Evolutionary conservation across 306 rosid species (phyloP).

Genomic region (Argentina anserina): DNA sequence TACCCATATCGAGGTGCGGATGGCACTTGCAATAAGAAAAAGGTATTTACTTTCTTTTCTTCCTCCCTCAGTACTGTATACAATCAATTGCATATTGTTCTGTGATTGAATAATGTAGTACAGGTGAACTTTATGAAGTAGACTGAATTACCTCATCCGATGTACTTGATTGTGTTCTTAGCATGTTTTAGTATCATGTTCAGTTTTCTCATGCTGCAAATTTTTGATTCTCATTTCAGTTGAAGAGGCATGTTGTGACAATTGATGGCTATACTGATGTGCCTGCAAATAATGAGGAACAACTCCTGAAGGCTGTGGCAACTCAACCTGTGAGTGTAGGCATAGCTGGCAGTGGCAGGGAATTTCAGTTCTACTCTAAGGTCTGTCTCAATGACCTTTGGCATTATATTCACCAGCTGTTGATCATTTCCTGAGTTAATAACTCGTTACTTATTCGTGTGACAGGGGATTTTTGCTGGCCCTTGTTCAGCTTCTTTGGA

Average conservation of each 20-base stretch:
- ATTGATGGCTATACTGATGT: conserved; percentile 75
- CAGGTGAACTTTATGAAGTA: not conserved
- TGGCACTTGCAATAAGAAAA: conserved; percentile 47
- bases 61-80: not conserved
- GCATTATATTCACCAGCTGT: not conserved
- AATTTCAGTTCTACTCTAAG: conserved; percentile 80
- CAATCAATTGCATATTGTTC: not conserved
- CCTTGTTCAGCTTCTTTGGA: conserved; percentile 81
- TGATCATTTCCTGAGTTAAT: not conserved
- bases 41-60: conserved; percentile 36
- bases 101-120: not conserved
- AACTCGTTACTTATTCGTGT: conserved; percentile 16
- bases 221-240: conserved; percentile 35
- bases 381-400: conserved; percentile 35
- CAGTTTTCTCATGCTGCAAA: not conserved
- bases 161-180: not conserved
- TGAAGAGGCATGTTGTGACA: conserved; percentile 62
- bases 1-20: conserved; percentile 54
- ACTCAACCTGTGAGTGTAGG: conserved; percentile 90
- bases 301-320: conserved; percentile 69
- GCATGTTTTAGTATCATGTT: not conserved
- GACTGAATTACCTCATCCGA: not conserved
- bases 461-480: conserved; percentile 78
- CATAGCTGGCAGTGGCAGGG: conserved; percentile 77
- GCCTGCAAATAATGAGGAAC: conserved; percentile 51